Evolutionary conservation across 2,329 filamentous ascomycete genomes (phyloP).

Genomic region (Xenoacremonium recifei): DNA sequence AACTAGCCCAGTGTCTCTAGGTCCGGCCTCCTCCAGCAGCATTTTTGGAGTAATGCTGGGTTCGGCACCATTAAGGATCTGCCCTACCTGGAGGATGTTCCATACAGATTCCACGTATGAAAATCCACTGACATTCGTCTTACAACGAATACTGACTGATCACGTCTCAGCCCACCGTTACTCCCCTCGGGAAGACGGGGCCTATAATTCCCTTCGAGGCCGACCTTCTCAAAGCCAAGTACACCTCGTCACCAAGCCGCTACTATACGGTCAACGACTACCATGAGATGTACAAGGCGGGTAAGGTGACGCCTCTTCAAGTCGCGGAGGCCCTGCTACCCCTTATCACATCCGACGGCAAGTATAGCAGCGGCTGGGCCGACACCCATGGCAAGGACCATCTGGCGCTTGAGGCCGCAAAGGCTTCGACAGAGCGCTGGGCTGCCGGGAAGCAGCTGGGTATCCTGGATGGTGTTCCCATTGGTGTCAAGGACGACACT

Average conservation of each 20-base stretch:
- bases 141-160: neutral
- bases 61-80: slow-evolving; percentile 49
- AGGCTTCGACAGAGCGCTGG: slow-evolving; percentile 71
- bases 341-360: slow-evolving; percentile 63
- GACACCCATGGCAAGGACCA: slow-evolving; percentile 58
- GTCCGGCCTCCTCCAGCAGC: slow-evolving; percentile 58
- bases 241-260: slow-evolving; percentile 42
- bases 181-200: slow-evolving; percentile 43
- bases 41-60: slow-evolving; percentile 69
- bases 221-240: slow-evolving; percentile 39
- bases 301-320: slow-evolving; percentile 67
- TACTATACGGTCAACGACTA: slow-evolving; percentile 77
- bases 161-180: slow-evolving; percentile 51
- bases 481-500: slow-evolving; percentile 82
- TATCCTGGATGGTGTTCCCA: slow-evolving; percentile 76
- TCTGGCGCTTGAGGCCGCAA: slow-evolving; percentile 64
- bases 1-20: slow-evolving; percentile 52
- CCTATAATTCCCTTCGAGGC: slow-evolving; percentile 40
- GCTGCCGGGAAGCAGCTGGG: slow-evolving; percentile 63
- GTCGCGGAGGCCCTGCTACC: slow-evolving; percentile 71
- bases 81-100: slow-evolving; percentile 43
- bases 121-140: neutral
- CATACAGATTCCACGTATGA: slow-evolving; percentile 49
- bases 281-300: slow-evolving; percentile 69
- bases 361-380: slow-evolving; percentile 73